Evolutionary conservation across 208 protist genomes (phyloP).

Genomic region (Wallacemonas sp.): DNA sequence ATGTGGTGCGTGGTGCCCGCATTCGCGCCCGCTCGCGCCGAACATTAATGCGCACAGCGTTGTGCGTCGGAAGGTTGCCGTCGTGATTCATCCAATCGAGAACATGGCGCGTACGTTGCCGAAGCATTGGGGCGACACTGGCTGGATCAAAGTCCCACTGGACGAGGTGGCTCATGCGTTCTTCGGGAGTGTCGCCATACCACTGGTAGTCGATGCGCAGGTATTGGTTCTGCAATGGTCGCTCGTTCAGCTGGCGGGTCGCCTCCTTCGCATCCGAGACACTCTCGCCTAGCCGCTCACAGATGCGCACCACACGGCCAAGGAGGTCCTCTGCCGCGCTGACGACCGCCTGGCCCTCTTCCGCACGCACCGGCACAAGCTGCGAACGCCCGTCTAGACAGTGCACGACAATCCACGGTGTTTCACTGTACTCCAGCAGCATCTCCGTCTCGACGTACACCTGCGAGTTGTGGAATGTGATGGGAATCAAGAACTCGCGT

Average conservation of each 20-base stretch:
- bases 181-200: slow-evolving; percentile 88
- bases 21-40: slow-evolving; percentile 64
- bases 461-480: slow-evolving; percentile 93
- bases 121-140: slow-evolving; percentile 47
- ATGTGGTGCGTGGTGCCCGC: slow-evolving; percentile 44
- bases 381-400: slow-evolving; percentile 70
- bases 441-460: slow-evolving; percentile 91
- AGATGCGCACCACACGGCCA: slow-evolving; percentile 46
- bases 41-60: slow-evolving; percentile 71
- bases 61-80: slow-evolving; percentile 79
- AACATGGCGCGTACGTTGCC: slow-evolving; percentile 65
- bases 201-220: slow-evolving; percentile 91
- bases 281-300: slow-evolving; percentile 52
- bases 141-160: slow-evolving; percentile 82
- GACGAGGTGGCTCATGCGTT: slow-evolving; percentile 82
- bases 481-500: slow-evolving; percentile 81
- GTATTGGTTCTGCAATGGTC: slow-evolving; percentile 88
- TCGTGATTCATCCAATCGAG: slow-evolving; percentile 88
- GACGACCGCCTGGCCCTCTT: slow-evolving; percentile 17
- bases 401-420: slow-evolving; percentile 85
- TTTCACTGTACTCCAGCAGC: slow-evolving; percentile 90
- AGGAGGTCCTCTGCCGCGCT: slow-evolving; percentile 46
- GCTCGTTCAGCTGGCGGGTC: slow-evolving; percentile 71
- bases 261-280: slow-evolving; percentile 65
- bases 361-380: slow-evolving; percentile 46